phyloP scores from a whole-genome alignment of 371 early-diverging fungal genomes.

The Syncephalastrum contaminatum region DNA sequence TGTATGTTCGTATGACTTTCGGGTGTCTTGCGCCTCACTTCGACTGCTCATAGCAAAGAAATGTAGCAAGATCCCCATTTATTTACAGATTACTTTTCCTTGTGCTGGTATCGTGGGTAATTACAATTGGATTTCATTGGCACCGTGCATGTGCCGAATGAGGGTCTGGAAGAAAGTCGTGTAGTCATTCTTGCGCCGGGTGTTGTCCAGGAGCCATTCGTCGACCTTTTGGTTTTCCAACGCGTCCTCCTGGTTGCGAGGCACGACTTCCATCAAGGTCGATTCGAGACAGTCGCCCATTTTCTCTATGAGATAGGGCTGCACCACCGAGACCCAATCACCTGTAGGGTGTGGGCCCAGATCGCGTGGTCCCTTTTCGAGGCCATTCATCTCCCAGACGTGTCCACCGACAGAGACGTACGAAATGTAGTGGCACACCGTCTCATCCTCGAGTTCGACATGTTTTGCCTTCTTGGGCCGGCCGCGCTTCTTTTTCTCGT shows the following conservation, averaged over 20 bases:
- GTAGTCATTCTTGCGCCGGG: constrained; percentile 10
- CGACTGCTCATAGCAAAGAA: too few species aligned
- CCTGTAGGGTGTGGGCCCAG: neutral
- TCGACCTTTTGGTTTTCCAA: too few species aligned
- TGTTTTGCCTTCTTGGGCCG: constrained; percentile 12
- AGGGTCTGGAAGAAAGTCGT: constrained; percentile 1
- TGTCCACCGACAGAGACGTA: constrained; percentile 30
- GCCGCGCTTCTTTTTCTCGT: constrained; percentile 6
- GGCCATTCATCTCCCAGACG: constrained; percentile 43
- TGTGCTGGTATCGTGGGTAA: too few species aligned
- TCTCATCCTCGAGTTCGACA: constrained; percentile 8
- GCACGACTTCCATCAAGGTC: too few species aligned
- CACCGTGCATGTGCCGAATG: constrained; percentile 3
- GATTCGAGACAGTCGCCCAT: neutral
- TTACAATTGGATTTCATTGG: too few species aligned
- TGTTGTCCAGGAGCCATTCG: constrained; percentile 6
- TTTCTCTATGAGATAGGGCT: neutral
- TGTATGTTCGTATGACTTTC: too few species aligned
- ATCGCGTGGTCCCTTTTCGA: constrained; percentile 25
- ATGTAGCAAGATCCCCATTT: too few species aligned
- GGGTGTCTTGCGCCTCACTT: too few species aligned
- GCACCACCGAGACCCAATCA: constrained; percentile 2
- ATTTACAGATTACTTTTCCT: too few species aligned
- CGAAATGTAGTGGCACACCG: constrained; percentile 30
- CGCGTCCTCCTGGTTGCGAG: too few species aligned